Evolutionary conservation across 768 basidiomycete genomes (phyloP), one percentile per base, ranked within the genome.

Genomic region (Baorangia bicolor): DNA sequence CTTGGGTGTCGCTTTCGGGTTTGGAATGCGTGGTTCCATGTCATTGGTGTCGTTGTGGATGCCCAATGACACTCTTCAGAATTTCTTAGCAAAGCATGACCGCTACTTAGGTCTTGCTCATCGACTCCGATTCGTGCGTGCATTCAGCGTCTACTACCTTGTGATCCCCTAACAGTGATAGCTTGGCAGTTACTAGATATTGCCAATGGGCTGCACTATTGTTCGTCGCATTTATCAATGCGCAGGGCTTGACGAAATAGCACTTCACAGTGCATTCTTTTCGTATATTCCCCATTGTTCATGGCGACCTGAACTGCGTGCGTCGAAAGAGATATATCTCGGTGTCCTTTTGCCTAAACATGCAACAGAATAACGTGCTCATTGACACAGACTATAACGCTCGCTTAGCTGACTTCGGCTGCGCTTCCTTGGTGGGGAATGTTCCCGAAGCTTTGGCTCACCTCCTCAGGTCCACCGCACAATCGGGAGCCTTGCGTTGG

Each of bases 361-460:
- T 13, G 5, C n/a, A 18, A 41, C 10, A 63, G 58, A 60, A 51
- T 5, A 63, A 64, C 18, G 49, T 64, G 4, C 45, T 64, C 13
- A 9, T 61, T 3, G 56, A 57, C 9, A 48, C 6, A 18, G 23
- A 55, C 3, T 56, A 71, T 25, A 72, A 69, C 31, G 78, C 73
- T 1, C 69, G 71, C 11, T 59, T 81, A 5, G 71, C 73, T 49
- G 80, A 79, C 53, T 80, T 79, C 51, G 79, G 79, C 2, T 41
- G 64, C 47, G 69, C 71, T 21, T 75, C 76, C 0, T 5, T 58
- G 18, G 13, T 48, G 6, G 47, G 39, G 16, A 47, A 34, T 18
- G 39, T 48, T 27, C 58, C 58, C 3, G 53, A 51, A 33, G 53
- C 18, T 3, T 23, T 51, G 16, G 20, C 21, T 3, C 55, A 55